These are phyloP conservation scores for Biscogniauxia sp. DNA, from an alignment of 2,329 filamentous ascomycete genomes.

Conservation along the genomic window DNA sequence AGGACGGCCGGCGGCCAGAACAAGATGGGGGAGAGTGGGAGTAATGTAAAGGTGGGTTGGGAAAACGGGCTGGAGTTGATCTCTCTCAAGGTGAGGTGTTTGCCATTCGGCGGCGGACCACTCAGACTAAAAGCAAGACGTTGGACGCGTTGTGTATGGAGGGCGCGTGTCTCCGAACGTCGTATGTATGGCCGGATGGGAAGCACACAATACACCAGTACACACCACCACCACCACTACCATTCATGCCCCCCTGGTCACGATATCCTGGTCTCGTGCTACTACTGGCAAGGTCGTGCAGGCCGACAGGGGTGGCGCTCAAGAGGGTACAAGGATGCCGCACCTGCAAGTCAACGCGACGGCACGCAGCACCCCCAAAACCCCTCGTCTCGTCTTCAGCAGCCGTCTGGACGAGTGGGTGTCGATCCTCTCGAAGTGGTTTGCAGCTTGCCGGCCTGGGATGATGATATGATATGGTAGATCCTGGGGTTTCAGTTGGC, in stretches of 20 bases:
- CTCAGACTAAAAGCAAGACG: constrained; percentile 20
- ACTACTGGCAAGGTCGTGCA: not conserved
- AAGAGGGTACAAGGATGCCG: not conserved
- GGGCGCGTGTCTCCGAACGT: constrained; percentile 11
- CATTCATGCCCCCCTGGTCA: not conserved
- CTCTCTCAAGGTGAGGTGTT: constrained; percentile 17
- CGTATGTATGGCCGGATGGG: constrained; percentile 17
- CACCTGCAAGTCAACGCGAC: not conserved
- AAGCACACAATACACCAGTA: constrained; percentile 6
- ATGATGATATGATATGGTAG: not conserved
- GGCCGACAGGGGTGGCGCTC: not conserved
- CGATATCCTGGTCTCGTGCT: not conserved
- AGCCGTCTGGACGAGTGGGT: not conserved
- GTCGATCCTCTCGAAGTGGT: not conserved
- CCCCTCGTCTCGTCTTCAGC: not conserved
- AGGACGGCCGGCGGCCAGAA: constrained; percentile 10
- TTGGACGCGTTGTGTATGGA: constrained; percentile 20
- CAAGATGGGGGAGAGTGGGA: constrained; percentile 14
- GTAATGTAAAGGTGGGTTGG: constrained; percentile 17
- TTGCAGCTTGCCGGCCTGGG: not conserved
- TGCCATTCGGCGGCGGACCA: constrained; percentile 15
- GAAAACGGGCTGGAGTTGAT: constrained; percentile 15
- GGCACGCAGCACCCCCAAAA: not conserved
- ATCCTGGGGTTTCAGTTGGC: not conserved
- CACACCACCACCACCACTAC: not conserved